Base-by-base conservation (phyloP, 768 basidiomycete species). In the Kwoniella mangroviensis region DNA sequence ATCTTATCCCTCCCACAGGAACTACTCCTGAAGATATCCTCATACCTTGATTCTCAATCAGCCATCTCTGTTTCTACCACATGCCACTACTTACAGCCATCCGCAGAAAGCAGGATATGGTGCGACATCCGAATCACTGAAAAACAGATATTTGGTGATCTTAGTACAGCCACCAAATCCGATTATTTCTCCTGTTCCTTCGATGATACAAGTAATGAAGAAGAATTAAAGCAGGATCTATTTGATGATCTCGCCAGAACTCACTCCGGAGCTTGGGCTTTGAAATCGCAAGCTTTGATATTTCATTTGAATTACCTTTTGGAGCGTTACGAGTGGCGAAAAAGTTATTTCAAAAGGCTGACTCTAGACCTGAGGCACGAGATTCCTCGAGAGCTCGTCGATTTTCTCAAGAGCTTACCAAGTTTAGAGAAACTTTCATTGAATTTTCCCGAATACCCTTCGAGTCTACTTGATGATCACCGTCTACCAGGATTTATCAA, bases 21-120 rank as follows among this genome's bases (percentile, higher is more conserved):
- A 49, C 21, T 73, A n/a, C 60, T 69, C 56, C 55, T 21, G 15
- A 52, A 52, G 10, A 70, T 70, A 52, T 52, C 68, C n/a, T 63
- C 65, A 7, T 28, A 58, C n/a, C 72, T 74, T 2, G 55, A 67
- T 49, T 43, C 53, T 6, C 17, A 13, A 10, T 41, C 53, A 15
- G 73, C 69, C n/a, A 40, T 52, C 41, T 19, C 51, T 17, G 57
- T 74, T n/a, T 65, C 73, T 11, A 61, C 40, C 4, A 68, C 69
- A 15, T 70, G 55, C n/a, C n/a, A 19, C 5, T 6, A 17, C 9
- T 15, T 74, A 3, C 66, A 61, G 42, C 53, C 58, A 15, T n/a
- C 51, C 15, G 69, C 61, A 22, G 73, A 74, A 49, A 43, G 34
- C 11, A 22, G 67, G 7, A 34, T 74, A 13, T 74, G 67, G 66